Conservation (phyloP, 192 early-diverging fungal species). For the Coemansia sp. region DNA sequence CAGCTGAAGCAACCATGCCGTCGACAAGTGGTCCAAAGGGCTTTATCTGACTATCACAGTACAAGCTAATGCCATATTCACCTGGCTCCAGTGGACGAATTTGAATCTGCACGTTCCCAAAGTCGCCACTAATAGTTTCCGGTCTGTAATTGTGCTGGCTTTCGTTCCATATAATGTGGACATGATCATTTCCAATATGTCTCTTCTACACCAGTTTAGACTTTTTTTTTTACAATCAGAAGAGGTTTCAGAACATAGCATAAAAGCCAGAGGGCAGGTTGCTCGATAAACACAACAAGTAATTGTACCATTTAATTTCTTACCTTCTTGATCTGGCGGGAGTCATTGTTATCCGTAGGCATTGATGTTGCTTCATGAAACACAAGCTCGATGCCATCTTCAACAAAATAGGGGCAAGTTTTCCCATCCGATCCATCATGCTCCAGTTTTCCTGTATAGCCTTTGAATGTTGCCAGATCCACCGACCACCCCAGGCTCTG, state of each 20-base stretch:
- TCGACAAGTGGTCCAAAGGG: constrained; percentile 85
- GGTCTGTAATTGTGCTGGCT: constrained; percentile 81
- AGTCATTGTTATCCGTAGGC: constrained; percentile 77
- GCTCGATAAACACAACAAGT: neutral
- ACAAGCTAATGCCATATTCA: constrained; percentile 56
- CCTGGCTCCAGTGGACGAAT: constrained; percentile 78
- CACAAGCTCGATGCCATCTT: constrained; percentile 80
- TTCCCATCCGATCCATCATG: constrained; percentile 72
- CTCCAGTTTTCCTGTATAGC: constrained; percentile 87
- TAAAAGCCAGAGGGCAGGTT: neutral
- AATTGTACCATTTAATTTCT: neutral
- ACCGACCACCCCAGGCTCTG: constrained; percentile 91
- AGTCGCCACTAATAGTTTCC: constrained; percentile 94
- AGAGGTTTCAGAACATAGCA: neutral
- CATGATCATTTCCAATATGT: constrained; percentile 98
- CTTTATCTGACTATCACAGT: constrained; percentile 66
- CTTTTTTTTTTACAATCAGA: neutral
- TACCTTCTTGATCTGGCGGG: constrained; percentile 92
- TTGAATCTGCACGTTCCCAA: constrained; percentile 93
- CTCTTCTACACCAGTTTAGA: constrained; percentile 68
- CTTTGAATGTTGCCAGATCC: constrained; percentile 76
- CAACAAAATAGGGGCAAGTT: constrained; percentile 79
- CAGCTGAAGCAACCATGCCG: constrained; percentile 74
- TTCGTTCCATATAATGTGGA: constrained; percentile 98
- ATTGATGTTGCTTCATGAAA: constrained; percentile 91